Evolutionary conservation across 2,329 filamentous ascomycete species (phyloP).

Genomic region (Epichloe baconii): DNA sequence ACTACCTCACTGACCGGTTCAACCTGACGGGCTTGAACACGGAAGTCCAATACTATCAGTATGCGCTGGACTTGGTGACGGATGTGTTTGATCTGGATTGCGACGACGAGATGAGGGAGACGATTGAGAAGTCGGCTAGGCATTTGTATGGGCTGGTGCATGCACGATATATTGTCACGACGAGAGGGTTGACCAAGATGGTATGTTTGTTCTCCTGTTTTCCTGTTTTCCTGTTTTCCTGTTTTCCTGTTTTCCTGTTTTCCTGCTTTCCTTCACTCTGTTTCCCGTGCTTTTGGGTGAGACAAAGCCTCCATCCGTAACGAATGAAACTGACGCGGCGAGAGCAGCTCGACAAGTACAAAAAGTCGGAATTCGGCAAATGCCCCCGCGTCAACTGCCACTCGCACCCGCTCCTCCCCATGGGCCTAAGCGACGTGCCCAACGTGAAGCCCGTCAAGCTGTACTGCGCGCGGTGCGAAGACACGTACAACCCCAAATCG

Average conservation of each 20-base stretch:
- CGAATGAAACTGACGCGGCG: background rate
- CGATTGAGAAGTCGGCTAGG: conserved; percentile 91
- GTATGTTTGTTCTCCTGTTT: conserved; percentile 34
- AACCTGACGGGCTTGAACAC: conserved; percentile 95
- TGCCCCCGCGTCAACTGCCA: conserved; percentile 94
- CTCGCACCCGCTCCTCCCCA: conserved; percentile 82
- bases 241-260: background rate
- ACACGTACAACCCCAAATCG: conserved; percentile 97
- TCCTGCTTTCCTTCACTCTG: background rate
- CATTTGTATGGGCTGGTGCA: conserved; percentile 95
- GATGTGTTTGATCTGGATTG: conserved; percentile 98
- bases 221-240: no score
- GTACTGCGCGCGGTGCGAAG: conserved; percentile 94
- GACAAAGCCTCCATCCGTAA: no score
- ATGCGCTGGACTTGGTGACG: conserved; percentile 92
- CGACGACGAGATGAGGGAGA: conserved; percentile 95
- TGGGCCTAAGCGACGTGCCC: conserved; percentile 83
- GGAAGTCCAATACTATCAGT: conserved; percentile 97
- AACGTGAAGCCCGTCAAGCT: conserved; percentile 88
- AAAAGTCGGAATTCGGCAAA: conserved; percentile 95
- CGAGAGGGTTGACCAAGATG: conserved; percentile 89
- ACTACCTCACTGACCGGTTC: conserved; percentile 95
- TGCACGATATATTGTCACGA: conserved; percentile 93
- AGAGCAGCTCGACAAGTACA: conserved; percentile 87
- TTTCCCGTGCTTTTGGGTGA: background rate